Evolutionary conservation across 169 alveolate genomes (phyloP).

Genomic region (Eimeria nieschulzi): DNA sequence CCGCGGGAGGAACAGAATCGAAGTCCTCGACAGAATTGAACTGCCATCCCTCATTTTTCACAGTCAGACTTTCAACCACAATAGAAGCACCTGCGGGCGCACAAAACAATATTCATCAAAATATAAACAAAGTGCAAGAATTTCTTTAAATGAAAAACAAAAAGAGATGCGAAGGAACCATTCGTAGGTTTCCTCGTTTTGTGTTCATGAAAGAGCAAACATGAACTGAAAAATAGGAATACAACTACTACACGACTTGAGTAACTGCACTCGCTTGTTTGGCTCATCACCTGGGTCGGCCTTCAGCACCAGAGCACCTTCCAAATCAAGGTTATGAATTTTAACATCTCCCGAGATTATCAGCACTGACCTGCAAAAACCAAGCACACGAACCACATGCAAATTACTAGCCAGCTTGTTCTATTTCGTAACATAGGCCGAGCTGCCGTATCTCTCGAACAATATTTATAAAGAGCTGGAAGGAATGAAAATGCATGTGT

Average conservation of each 20-base stretch:
- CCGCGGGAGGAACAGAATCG: not conserved
- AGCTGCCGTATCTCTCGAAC: no score
- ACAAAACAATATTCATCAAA: not conserved
- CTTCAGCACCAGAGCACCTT: constrained; percentile 67
- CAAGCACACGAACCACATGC: no score
- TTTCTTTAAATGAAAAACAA: not conserved
- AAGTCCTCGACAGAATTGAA: not conserved
- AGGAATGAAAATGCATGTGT: no score
- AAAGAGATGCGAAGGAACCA: not conserved
- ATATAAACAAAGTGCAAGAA: not conserved
- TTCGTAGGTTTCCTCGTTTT: not conserved
- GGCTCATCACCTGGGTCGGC: constrained; percentile 64
- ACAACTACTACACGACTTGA: not conserved
- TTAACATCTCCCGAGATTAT: constrained; percentile 69
- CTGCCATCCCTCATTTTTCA: constrained; percentile 60
- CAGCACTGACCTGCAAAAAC: constrained; percentile 58
- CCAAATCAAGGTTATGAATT: constrained; percentile 56
- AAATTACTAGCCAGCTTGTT: no score
- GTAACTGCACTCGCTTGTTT: not conserved
- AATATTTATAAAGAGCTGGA: no score
- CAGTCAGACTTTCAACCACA: constrained; percentile 30
- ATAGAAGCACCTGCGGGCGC: constrained; percentile 4
- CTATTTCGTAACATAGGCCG: no score
- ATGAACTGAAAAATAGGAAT: not conserved
- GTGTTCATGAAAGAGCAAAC: not conserved